A percentile compares a stretch with the other conserved stretches of the same genome.
Conservation (phyloP, 257 asterid genomes). For the Cinchona pubescens region DNA sequence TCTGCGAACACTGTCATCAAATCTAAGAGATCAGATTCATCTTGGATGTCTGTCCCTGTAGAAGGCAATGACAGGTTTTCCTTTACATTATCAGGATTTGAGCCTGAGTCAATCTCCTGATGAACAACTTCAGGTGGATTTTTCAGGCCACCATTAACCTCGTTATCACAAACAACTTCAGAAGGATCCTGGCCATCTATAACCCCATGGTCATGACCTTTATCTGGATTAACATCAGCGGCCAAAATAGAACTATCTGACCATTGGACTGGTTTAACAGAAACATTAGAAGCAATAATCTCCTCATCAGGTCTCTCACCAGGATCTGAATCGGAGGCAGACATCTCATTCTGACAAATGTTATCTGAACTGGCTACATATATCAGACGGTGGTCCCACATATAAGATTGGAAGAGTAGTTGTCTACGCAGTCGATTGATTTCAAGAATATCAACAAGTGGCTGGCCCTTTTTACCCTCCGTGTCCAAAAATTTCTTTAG, state of each 20-base stretch:
- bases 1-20: constrained; percentile 41
- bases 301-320: constrained; percentile 35
- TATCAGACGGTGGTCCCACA: constrained; percentile 87
- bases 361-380: constrained; percentile 50
- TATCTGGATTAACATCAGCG: constrained; percentile 32
- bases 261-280: constrained; percentile 22
- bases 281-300: constrained; percentile 30
- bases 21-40: constrained; percentile 39
- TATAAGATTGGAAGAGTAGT: constrained; percentile 66
- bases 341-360: constrained; percentile 28
- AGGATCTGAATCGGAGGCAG: constrained; percentile 34
- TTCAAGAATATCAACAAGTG: constrained; percentile 69
- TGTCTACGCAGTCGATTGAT: constrained; percentile 75
- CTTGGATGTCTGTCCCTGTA: constrained; percentile 30
- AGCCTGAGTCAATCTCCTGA: constrained; percentile 25
- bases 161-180: constrained; percentile 32
- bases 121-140: constrained; percentile 32
- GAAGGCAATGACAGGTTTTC: constrained; percentile 28
- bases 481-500: constrained; percentile 49
- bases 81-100: constrained; percentile 24
- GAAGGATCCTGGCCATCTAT: constrained; percentile 21
- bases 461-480: constrained; percentile 61
- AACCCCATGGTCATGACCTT: constrained; percentile 29
- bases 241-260: constrained; percentile 28
- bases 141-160: constrained; percentile 15